Evolutionary conservation across 306 rosid species (phyloP).

Genomic region (Cucurbita moschata): DNA sequence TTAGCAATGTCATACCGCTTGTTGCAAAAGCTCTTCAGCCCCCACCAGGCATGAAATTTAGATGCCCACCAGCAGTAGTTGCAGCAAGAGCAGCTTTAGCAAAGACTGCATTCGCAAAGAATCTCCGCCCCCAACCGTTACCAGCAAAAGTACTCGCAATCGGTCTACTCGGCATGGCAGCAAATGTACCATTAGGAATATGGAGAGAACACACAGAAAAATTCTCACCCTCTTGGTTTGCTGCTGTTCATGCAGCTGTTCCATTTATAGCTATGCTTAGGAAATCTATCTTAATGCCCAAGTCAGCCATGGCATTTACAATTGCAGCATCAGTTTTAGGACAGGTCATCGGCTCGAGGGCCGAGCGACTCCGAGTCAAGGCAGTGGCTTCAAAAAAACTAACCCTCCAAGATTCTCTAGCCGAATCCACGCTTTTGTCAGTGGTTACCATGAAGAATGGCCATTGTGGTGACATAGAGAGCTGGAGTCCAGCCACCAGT

Average conservation of each 20-base stretch:
- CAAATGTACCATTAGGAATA: constrained; percentile 79
- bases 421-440: constrained; percentile 21
- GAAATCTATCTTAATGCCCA: constrained; percentile 86
- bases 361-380: constrained; percentile 66
- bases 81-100: constrained; percentile 92
- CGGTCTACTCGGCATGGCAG: constrained; percentile 91
- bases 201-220: constrained; percentile 97
- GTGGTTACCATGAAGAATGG: constrained; percentile 24
- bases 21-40: constrained; percentile 82
- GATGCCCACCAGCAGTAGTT: constrained; percentile 69
- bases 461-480: constrained; percentile 40
- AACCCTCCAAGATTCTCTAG: constrained; percentile 19
- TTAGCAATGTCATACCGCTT: constrained; percentile 67
- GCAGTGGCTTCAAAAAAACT: constrained; percentile 28
- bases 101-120: constrained; percentile 76
- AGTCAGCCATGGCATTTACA: constrained; percentile 93
- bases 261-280: constrained; percentile 94
- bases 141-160: constrained; percentile 89
- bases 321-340: constrained; percentile 89
- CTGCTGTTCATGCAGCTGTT: constrained; percentile 94
- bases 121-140: constrained; percentile 82
- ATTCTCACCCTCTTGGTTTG: constrained; percentile 89
- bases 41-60: constrained; percentile 62
- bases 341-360: constrained; percentile 90
- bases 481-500: constrained; percentile 44